Conservation (phyloP, 805 yeast species). For the Myxozyma geophila region DNA sequence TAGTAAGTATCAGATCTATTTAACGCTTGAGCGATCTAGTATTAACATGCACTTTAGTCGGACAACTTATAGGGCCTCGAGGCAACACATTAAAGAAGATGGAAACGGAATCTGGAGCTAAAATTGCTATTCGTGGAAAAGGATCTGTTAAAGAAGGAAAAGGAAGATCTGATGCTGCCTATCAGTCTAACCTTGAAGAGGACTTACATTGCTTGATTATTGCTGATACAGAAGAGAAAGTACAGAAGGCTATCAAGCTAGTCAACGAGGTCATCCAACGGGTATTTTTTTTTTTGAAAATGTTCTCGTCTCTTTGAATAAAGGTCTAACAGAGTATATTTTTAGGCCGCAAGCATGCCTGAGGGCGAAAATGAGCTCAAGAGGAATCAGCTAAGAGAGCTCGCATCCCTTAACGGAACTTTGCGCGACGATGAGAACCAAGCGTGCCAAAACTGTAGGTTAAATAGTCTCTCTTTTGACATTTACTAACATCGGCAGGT, state of each 20-base stretch:
- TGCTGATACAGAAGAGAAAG: conserved; percentile 77
- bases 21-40: not conserved
- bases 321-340: not conserved
- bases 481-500: conserved; percentile 24
- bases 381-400: conserved; percentile 84
- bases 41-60: conserved; percentile 52
- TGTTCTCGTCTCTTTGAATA: not conserved
- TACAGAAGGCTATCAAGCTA: conserved; percentile 72
- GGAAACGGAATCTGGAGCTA: conserved; percentile 86
- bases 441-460: conserved; percentile 60
- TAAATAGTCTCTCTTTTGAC: not conserved
- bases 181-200: conserved; percentile 66
- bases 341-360: conserved; percentile 76
- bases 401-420: conserved; percentile 94
- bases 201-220: conserved; percentile 87
- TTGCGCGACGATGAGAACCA: conserved; percentile 75
- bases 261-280: conserved; percentile 77
- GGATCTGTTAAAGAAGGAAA: conserved; percentile 96
- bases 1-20: conserved; percentile 25
- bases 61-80: conserved; percentile 90
- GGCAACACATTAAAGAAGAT: conserved; percentile 84
- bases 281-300: not conserved
- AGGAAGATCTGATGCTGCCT: conserved; percentile 53
- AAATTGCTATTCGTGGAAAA: conserved; percentile 87
- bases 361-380: conserved; percentile 92